Base-by-base conservation (phyloP, 1,139 yeast genomes). In the Blastobotrys elegans region DNA sequence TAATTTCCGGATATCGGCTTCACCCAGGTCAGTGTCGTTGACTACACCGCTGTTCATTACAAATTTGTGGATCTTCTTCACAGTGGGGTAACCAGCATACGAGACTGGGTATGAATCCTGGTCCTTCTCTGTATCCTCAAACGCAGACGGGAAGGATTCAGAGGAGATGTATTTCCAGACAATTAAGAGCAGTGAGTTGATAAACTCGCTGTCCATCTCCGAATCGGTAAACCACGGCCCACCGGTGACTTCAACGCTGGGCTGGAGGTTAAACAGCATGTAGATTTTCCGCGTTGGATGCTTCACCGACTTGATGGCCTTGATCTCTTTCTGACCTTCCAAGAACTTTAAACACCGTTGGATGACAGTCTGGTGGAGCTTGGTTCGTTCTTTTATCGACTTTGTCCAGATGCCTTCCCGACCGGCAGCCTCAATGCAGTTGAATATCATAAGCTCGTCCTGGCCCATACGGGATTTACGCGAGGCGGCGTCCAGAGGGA, bases 141-240 rank as follows among this genome's bases (percentile, higher is more conserved):
- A 58, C 20, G 86, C 86, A 47, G 77, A 71, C 1, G 97, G 97
- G 62, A 73, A 86, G 0, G 96, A 79, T 57, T 77, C 78, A 21
- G 80, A 76, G 1, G 89, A 88, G 5, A 87, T 80, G 65, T 73
- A 92, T 58, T 94, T 74, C 96, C 97, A 92, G 14, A 90, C 81
- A 40, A 90, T 92, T 21, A 87, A 80, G 54, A 87, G 69, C 50
- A 92, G 69, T 43, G 88, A 82, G 57, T 88, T 94, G 51, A 92
- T 90, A 62, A 92, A 92, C 63, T 90, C 98, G 2, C 90, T 82
- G 62, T 92, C 99, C 52, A 92, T 74, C 65, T 92, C 98, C 30
- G 90, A 81, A 63, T 94, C 98, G 0, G 97, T 89, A 65, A 90
- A 94, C 98, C 98, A 92, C 2, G 98, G 98, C 1, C 98, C 99